Base-by-base conservation (phyloP, 192 early-diverging fungal species). In the Dissophora ornata region DNA sequence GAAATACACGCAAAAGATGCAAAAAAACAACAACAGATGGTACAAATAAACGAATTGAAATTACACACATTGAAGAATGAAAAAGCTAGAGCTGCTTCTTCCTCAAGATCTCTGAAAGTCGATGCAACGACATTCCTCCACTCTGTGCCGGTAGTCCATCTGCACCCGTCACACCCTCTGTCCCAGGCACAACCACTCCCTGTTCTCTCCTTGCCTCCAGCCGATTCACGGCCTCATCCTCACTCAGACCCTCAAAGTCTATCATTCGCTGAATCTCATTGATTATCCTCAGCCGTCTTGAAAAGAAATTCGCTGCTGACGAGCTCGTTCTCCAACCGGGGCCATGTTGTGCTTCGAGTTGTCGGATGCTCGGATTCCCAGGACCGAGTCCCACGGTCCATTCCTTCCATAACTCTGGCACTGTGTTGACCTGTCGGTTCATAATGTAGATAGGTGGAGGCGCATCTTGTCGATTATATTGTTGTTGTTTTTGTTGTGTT, bases 311-410 rank as follows among this genome's bases (percentile, higher is more conserved):
- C 25, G 70, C 70, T 0, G 70, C 70, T 4, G 70, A 73, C 26
- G 62, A 65, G 28, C 51, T 59, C 1, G 70, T 65, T 26, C 70
- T 55, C 70, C 70, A 73, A 15, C 70, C 65, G 9, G 70, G 70
- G 1, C 70, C 70, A 26, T 65, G 65, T 30, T 63, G 52, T 8
- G 62, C 61, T 25, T 73, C 70, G 22, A 73, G 47, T 48, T 65
- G 54, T 9, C 70, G 70, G 19, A 73, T 73, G 2, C 61, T 64
- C 4, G 70, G 70, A n/a, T 59, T 57, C 15, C 62, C 62, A 22
- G 70, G 56, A n/a, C 70, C 70, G 2, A 73, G 56, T 15, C 70
- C 70, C 10, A 64, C 61, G 5, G 70, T 73, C 70, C 70, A 73
- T 40, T 73, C 70, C 46, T 65, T 73, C 70, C 70, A 73, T 10